Evolutionary conservation across 1,284 basidiomycete species (phyloP).

Genomic region (Pascua guehoae): DNA sequence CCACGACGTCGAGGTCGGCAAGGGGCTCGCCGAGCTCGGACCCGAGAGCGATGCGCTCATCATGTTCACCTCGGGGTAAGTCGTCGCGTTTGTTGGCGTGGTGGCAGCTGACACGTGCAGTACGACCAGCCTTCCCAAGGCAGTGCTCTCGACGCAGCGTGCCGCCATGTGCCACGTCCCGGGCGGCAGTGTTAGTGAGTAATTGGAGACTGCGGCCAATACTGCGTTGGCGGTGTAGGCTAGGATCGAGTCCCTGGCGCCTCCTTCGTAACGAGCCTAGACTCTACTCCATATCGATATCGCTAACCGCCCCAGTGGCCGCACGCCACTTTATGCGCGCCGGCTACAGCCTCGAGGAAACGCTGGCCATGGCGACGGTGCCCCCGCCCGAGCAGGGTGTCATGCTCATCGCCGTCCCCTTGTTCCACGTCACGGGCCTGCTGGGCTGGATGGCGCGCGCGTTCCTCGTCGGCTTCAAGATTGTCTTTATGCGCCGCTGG

Average conservation of each 20-base stretch:
- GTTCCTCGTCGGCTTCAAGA: conserved; percentile 26
- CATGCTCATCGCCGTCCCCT: conserved; percentile 35
- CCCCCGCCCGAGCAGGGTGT: background rate
- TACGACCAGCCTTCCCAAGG: conserved; percentile 17
- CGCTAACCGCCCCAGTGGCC: no score
- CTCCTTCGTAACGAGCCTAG: no score
- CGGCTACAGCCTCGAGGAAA: conserved; percentile 18
- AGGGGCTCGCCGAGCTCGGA: background rate
- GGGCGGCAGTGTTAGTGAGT: conserved; percentile 9
- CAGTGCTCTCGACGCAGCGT: conserved; percentile 17
- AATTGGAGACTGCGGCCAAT: no score
- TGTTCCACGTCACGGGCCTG: conserved; percentile 47
- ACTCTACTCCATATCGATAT: no score
- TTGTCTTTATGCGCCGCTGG: conserved; percentile 41
- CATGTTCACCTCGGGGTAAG: conserved; percentile 34
- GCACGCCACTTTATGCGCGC: conserved; percentile 11
- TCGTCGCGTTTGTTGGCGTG: no score
- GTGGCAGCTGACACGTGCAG: background rate
- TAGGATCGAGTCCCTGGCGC: no score
- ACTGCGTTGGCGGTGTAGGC: no score
- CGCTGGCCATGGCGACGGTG: no score
- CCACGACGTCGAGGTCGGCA: conserved; percentile 12
- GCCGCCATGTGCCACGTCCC: conserved; percentile 9
- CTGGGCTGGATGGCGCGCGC: conserved; percentile 35
- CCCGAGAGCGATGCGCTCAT: conserved; percentile 42